Percentiles rank a stretch among this genome's conserved stretches.
phyloP scores from a whole-genome alignment of 345 rosid species.

The Raphanus sativus region DNA sequence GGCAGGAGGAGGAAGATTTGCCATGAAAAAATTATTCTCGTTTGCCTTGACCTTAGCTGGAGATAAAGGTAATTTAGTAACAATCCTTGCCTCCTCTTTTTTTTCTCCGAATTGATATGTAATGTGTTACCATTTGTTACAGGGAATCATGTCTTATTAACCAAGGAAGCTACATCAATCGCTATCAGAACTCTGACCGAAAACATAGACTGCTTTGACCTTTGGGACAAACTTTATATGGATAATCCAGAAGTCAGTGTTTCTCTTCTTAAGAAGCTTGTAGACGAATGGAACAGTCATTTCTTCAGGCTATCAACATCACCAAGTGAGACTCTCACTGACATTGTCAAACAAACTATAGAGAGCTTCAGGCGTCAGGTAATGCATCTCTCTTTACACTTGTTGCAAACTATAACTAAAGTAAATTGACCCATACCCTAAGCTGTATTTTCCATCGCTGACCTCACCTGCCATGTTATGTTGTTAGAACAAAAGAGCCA shows the following conservation, averaged over 20 bases:
- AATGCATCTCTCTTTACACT: neutral
- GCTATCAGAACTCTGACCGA: too few relatives aligned
- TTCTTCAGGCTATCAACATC: neutral
- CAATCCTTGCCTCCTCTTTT: neutral
- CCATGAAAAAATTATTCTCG: too few relatives aligned
- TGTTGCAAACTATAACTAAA: neutral
- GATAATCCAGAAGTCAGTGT: too few relatives aligned
- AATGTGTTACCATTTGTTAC: neutral
- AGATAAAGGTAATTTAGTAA: neutral
- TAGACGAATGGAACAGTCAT: neutral
- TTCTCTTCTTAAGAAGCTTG: too few relatives aligned
- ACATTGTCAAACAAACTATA: neutral
- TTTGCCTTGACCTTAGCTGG: too few relatives aligned
- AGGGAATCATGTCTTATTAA: too few relatives aligned
- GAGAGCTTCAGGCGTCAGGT: neutral
- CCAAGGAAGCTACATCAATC: too few relatives aligned
- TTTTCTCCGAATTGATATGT: neutral
- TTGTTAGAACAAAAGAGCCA: neutral
- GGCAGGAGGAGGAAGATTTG: neutral
- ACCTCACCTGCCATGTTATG: neutral
- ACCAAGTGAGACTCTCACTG: neutral
- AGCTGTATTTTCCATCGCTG: neutral
- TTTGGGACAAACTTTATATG: neutral
- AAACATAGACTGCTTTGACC: too few relatives aligned
- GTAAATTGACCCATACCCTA: neutral